Evolutionary conservation across 495 filamentous ascomycete species (phyloP).

Genomic region (Penicillium ucsense): DNA sequence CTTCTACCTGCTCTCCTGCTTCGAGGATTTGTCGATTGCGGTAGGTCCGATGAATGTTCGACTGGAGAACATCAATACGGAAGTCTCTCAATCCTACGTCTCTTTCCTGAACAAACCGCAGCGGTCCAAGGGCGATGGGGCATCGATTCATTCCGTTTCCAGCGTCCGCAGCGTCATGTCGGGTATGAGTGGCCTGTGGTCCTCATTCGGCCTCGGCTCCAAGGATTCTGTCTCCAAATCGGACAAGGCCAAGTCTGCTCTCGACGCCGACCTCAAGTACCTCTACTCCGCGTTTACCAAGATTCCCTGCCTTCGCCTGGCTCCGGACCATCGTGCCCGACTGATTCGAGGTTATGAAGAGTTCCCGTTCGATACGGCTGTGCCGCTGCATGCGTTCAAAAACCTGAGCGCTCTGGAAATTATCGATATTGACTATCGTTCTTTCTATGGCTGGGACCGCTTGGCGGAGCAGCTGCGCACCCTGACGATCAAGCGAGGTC

Average conservation of each 20-base stretch:
- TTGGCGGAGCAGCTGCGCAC: conserved; percentile 84
- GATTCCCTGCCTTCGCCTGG: conserved; percentile 80
- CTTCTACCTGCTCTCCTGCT: conserved; percentile 88
- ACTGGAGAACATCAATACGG: conserved; percentile 87
- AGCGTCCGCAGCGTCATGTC: conserved; percentile 97
- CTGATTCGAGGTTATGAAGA: conserved; percentile 91
- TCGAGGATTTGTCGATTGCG: conserved; percentile 81
- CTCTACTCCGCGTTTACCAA: conserved; percentile 98
- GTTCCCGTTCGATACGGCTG: conserved; percentile 97
- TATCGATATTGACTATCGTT: conserved; percentile 87
- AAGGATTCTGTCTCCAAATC: conserved; percentile 66
- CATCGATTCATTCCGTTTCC: conserved; percentile 88
- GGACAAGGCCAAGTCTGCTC: conserved; percentile 76
- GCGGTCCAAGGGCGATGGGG: conserved; percentile 66
- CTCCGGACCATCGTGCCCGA: conserved; percentile 80
- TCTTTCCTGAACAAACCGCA: conserved; percentile 81
- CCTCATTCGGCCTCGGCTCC: conserved; percentile 68
- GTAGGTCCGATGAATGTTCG: conserved; percentile 95
- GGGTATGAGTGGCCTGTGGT: conserved; percentile 86
- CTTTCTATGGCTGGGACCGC: conserved; percentile 95
- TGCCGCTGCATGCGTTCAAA: conserved; percentile 90
- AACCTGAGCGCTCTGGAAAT: conserved; percentile 90
- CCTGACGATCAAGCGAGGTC: conserved; percentile 77
- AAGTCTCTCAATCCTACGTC: conserved; percentile 80
- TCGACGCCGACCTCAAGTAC: conserved; percentile 84